phyloP scores from a whole-genome alignment of 768 basidiomycete genomes.

The Coprinopsis marcescibilis region DNA sequence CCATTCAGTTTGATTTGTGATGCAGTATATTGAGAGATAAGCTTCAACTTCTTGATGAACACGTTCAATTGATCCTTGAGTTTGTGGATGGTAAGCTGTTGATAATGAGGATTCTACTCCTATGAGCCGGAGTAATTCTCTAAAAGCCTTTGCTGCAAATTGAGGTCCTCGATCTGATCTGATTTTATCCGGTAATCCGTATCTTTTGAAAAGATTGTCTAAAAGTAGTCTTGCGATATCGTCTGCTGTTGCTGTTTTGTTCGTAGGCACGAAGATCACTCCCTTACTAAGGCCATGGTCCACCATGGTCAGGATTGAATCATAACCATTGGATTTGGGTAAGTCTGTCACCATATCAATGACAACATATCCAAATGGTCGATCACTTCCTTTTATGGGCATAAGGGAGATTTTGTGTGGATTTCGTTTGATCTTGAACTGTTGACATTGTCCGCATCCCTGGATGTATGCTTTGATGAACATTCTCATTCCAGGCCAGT shows the following conservation, averaged over 20 bases:
- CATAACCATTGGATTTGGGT: conserved; percentile 5
- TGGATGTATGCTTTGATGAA: conserved; percentile 17
- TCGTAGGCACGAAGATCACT: conserved; percentile 17
- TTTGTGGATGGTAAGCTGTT: conserved; percentile 13
- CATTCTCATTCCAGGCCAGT: conserved; percentile 17
- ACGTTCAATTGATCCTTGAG: conserved; percentile 4
- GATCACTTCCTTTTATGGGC: conserved; percentile 3
- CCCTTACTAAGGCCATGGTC: conserved; percentile 23
- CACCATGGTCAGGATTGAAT: conserved; percentile 20
- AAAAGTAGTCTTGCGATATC: conserved; percentile 3
- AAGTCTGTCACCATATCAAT: conserved; percentile 20
- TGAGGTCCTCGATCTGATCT: conserved; percentile 16
- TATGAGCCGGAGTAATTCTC: conserved; percentile 13
- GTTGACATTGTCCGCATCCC: conserved; percentile 19
- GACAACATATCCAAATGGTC: conserved; percentile 1
- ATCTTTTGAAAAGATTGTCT: not conserved
- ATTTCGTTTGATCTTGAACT: conserved; percentile 7
- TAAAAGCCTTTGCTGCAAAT: conserved; percentile 11
- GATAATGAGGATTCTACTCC: conserved; percentile 10
- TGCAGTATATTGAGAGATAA: conserved; percentile 6
- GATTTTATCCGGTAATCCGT: conserved; percentile 8
- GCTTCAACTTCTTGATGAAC: conserved; percentile 11
- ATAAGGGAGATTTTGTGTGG: not conserved
- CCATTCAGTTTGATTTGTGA: not conserved
- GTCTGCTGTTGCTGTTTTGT: conserved; percentile 11